A percentile compares a stretch with the other conserved stretches of the same genome.
Evolutionary conservation across 2,329 filamentous ascomycete species (phyloP).

Genomic region (Coniosporium tulheliwenetii): DNA sequence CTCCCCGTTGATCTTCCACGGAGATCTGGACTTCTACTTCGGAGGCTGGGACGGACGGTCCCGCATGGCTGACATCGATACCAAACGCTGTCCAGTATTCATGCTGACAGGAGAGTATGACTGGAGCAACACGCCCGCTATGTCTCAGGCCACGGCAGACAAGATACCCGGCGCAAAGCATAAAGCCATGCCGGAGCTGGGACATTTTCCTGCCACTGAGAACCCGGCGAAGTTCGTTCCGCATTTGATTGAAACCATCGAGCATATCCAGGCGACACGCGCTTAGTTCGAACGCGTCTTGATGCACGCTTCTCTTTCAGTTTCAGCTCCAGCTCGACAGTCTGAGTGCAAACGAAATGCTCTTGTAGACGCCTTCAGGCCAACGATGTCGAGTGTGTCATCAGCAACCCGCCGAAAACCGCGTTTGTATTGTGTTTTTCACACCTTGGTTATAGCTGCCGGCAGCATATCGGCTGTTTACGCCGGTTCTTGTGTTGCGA

Average conservation of each 20-base stretch:
- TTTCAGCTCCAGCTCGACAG: too few species aligned
- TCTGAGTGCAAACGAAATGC: too few species aligned
- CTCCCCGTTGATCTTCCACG: conserved; percentile 22
- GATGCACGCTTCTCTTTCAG: too few species aligned
- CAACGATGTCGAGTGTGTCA: too few species aligned
- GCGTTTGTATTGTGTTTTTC: too few species aligned
- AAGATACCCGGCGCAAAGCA: conserved; percentile 24
- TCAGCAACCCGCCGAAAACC: too few species aligned
- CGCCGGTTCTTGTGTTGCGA: too few species aligned
- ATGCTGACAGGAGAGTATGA: conserved; percentile 31
- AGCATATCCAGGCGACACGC: conserved; percentile 10
- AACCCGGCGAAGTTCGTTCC: conserved; percentile 23
- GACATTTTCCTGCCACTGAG: conserved; percentile 26
- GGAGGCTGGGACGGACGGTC: conserved; percentile 27
- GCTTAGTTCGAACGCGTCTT: too few species aligned
- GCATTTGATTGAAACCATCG: conserved; percentile 16
- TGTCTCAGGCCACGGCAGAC: conserved; percentile 22
- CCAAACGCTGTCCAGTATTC: conserved; percentile 26
- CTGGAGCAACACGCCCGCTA: conserved; percentile 23
- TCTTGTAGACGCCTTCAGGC: too few species aligned
- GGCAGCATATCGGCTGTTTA: too few species aligned
- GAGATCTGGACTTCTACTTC: conserved; percentile 31
- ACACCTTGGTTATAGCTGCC: too few species aligned
- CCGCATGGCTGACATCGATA: conserved; percentile 24
- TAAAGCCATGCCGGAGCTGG: conserved; percentile 22